Conservation (phyloP, 805 yeast species). For the Lachancea nothofagi region DNA sequence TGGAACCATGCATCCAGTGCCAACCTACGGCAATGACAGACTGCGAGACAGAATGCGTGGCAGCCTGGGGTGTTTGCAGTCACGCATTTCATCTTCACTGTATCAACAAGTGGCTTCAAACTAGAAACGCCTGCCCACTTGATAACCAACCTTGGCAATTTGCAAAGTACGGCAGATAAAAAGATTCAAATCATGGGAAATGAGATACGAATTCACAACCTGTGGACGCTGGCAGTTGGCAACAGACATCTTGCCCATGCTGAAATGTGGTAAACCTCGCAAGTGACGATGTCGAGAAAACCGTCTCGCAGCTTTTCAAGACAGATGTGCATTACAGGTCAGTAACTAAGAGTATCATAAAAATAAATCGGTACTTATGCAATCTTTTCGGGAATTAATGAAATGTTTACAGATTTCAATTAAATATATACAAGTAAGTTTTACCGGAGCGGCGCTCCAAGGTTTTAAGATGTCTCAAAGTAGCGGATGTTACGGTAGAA, state of each 20-base stretch:
- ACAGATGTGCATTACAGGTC: too few species aligned
- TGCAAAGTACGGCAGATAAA: slow-evolving; percentile 65
- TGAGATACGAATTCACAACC: too few species aligned
- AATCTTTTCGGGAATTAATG: too few species aligned
- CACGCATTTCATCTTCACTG: slow-evolving; percentile 99
- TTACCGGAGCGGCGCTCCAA: background rate
- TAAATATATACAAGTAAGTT: slow-evolving; percentile 1
- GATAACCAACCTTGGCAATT: slow-evolving; percentile 88
- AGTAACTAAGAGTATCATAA: too few species aligned
- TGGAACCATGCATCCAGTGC: slow-evolving; percentile 98
- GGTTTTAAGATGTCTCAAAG: slow-evolving; percentile 16
- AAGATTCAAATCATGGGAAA: too few species aligned
- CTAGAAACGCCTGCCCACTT: slow-evolving; percentile 93
- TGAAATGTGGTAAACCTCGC: too few species aligned
- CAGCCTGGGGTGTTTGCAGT: slow-evolving; percentile 96
- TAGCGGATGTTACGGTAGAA: slow-evolving; percentile 44
- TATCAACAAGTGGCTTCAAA: slow-evolving; percentile 89
- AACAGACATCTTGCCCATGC: too few species aligned
- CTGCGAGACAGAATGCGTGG: slow-evolving; percentile 71
- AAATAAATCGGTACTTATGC: too few species aligned
- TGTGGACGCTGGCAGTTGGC: too few species aligned
- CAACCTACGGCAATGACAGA: slow-evolving; percentile 69
- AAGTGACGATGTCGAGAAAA: too few species aligned
- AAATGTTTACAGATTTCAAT: too few species aligned
- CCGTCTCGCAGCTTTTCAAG: too few species aligned